Conservation (phyloP, 2,329 filamentous ascomycete genomes). For the Trichoderma semiorbis region DNA sequence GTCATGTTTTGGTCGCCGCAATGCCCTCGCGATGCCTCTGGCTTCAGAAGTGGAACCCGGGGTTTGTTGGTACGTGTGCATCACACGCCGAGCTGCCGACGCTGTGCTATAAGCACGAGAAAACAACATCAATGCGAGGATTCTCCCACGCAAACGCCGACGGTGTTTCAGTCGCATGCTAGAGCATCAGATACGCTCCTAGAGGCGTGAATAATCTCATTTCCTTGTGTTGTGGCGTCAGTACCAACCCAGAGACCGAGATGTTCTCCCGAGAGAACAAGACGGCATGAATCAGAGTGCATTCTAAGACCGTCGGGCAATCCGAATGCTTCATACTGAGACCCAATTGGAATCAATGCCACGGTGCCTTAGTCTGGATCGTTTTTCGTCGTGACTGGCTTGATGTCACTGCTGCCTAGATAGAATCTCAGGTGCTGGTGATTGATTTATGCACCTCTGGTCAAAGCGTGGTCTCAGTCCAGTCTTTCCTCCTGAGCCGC, state of each 20-base stretch:
- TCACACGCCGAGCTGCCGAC: not conserved
- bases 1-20: not conserved
- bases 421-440: not conserved
- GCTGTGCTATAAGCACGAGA: not conserved
- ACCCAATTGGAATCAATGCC: not conserved
- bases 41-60: not conserved
- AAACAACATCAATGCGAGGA: not conserved
- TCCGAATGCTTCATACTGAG: not conserved
- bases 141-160: not conserved
- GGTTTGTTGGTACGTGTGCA: not conserved
- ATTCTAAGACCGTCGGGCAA: not conserved
- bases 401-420: not conserved
- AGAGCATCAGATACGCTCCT: not conserved
- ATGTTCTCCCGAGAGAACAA: not conserved
- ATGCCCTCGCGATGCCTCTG: not conserved
- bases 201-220: not conserved
- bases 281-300: not conserved
- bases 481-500: not conserved
- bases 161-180: conserved; percentile 10
- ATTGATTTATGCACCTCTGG: not conserved
- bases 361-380: not conserved
- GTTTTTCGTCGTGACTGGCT: not conserved
- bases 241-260: not conserved
- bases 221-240: not conserved
- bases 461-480: not conserved